Evolutionary conservation across 495 filamentous ascomycete species (phyloP).

Genomic region (Aspergillus cavernicola): DNA sequence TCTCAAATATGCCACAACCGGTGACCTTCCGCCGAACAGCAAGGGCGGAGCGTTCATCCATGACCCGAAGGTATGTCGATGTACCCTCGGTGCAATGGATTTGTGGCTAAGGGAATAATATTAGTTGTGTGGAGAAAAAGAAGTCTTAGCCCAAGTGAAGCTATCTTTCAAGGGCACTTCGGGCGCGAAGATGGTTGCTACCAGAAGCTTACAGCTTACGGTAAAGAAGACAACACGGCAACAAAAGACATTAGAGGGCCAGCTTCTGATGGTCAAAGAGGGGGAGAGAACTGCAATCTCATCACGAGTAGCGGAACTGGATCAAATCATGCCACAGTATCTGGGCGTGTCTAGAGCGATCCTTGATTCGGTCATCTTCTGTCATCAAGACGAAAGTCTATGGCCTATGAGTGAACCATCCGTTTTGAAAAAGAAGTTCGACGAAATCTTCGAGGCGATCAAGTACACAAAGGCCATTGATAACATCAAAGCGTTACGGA

Average conservation of each 20-base stretch:
- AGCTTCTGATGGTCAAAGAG: conserved; percentile 67
- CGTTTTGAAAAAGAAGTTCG: conserved; percentile 85
- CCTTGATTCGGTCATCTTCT: conserved; percentile 93
- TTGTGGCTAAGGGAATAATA: conserved; percentile 4
- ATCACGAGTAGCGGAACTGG: conserved; percentile 71
- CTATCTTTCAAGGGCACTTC: conserved; percentile 75
- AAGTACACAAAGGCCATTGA: conserved; percentile 98
- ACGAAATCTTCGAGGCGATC: conserved; percentile 94
- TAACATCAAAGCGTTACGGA: conserved; percentile 81
- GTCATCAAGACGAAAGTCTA: conserved; percentile 94
- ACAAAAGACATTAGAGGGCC: conserved; percentile 76
- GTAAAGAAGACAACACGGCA: conserved; percentile 75
- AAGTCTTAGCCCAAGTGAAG: conserved; percentile 88
- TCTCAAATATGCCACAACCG: conserved; percentile 96
- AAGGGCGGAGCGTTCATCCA: conserved; percentile 94
- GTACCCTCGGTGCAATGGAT: background rate
- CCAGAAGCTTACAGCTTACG: conserved; percentile 75
- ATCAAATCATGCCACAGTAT: conserved; percentile 78
- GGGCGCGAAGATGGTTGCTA: conserved; percentile 73
- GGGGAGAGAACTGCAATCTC: conserved; percentile 79
- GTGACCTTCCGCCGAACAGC: conserved; percentile 89
- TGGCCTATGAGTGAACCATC: conserved; percentile 95
- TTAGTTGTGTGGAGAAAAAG: conserved; percentile 80
- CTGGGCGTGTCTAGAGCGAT: conserved; percentile 88
- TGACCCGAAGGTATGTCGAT: conserved; percentile 68